Conservation (phyloP, 2,329 filamentous ascomycete species). For the Trichophyton schoenleinii region DNA sequence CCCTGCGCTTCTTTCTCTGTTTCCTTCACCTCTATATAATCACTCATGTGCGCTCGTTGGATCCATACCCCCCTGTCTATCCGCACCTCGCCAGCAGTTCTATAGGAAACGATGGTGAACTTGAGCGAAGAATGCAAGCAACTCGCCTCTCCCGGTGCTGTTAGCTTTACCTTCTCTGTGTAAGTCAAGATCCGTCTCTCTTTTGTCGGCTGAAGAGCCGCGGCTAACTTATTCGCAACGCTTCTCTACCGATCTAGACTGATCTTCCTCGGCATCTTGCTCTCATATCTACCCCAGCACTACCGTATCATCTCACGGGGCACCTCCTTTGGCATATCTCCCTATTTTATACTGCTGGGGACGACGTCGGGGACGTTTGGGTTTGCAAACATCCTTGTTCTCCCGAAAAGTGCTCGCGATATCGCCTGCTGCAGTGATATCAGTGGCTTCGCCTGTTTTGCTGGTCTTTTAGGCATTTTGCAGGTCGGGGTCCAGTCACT, state of each 20-base stretch:
- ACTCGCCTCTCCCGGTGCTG: slow-evolving; percentile 39
- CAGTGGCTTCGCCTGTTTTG: slow-evolving; percentile 67
- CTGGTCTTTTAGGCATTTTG: slow-evolving; percentile 73
- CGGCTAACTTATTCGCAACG: slow-evolving; percentile 9
- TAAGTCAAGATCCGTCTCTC: slow-evolving; percentile 22
- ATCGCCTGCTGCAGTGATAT: slow-evolving; percentile 77
- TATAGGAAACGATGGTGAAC: neutral
- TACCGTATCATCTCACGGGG: slow-evolving; percentile 74
- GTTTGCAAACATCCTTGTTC: slow-evolving; percentile 81
- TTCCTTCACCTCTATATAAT: neutral
- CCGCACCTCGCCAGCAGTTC: neutral
- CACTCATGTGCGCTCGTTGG: neutral
- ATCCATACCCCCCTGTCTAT: neutral
- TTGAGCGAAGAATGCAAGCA: slow-evolving; percentile 33
- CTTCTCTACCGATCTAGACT: slow-evolving; percentile 35
- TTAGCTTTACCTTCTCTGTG: slow-evolving; percentile 44
- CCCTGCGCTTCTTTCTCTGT: neutral
- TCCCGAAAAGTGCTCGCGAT: slow-evolving; percentile 71
- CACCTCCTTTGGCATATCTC: slow-evolving; percentile 87
- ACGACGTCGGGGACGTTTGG: slow-evolving; percentile 78
- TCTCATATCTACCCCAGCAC: slow-evolving; percentile 93
- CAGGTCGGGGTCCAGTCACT: slow-evolving; percentile 88
- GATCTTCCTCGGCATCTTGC: slow-evolving; percentile 73
- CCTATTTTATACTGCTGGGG: slow-evolving; percentile 89
- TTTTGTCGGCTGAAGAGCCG: neutral